Evolutionary conservation across 208 protist genomes (phyloP).

Genomic region (Crithidia mellificae): DNA sequence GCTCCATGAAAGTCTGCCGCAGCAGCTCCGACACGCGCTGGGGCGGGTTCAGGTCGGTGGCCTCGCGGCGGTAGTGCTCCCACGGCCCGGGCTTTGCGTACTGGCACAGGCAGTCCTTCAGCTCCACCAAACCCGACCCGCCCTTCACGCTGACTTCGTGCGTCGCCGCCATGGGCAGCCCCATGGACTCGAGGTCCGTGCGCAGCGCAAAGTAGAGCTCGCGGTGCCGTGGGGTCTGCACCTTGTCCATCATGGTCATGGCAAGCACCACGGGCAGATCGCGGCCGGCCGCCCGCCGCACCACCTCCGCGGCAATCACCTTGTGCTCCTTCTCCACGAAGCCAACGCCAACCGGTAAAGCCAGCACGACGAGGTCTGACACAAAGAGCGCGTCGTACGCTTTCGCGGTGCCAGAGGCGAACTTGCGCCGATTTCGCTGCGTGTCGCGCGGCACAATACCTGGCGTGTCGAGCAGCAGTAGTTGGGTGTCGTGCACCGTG

Average conservation of each 20-base stretch:
- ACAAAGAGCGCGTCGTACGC: constrained; percentile 87
- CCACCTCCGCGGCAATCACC: constrained; percentile 66
- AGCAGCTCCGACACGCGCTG: constrained; percentile 84
- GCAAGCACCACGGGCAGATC: constrained; percentile 82
- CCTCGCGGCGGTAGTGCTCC: constrained; percentile 71
- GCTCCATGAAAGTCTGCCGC: constrained; percentile 80
- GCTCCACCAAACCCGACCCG: constrained; percentile 80
- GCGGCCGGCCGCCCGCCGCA: constrained; percentile 64
- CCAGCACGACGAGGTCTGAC: constrained; percentile 79
- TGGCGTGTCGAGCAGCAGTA: constrained; percentile 89
- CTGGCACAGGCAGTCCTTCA: constrained; percentile 84
- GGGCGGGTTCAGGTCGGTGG: constrained; percentile 62
- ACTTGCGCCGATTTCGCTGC: constrained; percentile 52
- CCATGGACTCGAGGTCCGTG: constrained; percentile 78
- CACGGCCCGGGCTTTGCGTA: constrained; percentile 76
- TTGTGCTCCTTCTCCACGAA: constrained; percentile 88
- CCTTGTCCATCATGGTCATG: constrained; percentile 90
- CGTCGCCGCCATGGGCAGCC: constrained; percentile 59
- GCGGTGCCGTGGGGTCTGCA: constrained; percentile 82
- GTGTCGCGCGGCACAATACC: constrained; percentile 52
- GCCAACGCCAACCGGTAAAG: constrained; percentile 77
- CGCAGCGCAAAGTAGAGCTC: constrained; percentile 90
- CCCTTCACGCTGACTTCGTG: constrained; percentile 87
- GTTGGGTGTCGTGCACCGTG: constrained; percentile 87
- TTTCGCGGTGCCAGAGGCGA: constrained; percentile 50